Conservation (phyloP, 1,284 basidiomycete genomes). For the Lentinula novae-zelandiae region DNA sequence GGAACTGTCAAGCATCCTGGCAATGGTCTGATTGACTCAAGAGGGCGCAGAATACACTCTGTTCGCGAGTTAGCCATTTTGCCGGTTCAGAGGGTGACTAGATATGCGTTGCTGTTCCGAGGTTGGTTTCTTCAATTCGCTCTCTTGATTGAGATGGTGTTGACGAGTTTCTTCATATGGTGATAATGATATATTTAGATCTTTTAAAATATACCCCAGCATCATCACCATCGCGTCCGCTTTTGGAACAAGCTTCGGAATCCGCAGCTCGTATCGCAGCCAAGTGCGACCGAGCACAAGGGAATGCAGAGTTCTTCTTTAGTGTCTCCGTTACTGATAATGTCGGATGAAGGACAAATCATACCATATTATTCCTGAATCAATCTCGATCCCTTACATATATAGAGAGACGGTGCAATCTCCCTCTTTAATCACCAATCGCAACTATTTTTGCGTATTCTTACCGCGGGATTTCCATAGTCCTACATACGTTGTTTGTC, state of each 20-base stretch:
- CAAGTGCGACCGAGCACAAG: constrained; percentile 63
- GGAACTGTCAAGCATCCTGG: not conserved
- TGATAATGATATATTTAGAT: constrained; percentile 24
- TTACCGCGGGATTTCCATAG: no score
- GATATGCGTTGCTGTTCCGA: constrained; percentile 65
- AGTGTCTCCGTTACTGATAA: not conserved
- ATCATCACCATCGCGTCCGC: constrained; percentile 29
- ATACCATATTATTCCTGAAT: no score
- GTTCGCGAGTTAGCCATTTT: constrained; percentile 65
- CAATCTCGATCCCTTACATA: no score
- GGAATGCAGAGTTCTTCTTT: constrained; percentile 49
- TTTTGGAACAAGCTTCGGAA: constrained; percentile 59
- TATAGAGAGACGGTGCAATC: no score
- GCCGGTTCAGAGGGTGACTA: constrained; percentile 65
- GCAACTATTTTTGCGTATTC: no score
- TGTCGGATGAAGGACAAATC: not conserved
- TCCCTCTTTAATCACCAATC: no score
- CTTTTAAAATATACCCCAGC: constrained; percentile 35
- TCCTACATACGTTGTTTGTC: no score
- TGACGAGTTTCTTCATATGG: not conserved
- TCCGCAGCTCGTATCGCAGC: constrained; percentile 56
- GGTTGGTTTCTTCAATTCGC: constrained; percentile 36
- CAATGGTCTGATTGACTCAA: not conserved
- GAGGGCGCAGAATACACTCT: constrained; percentile 27
- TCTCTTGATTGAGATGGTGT: not conserved